A percentile compares a stretch with the other conserved stretches of the same genome.
These are phyloP conservation scores for Naganishia vaughanmartiniae DNA, from an alignment of 768 basidiomycete genomes.

Conservation along the genomic window DNA sequence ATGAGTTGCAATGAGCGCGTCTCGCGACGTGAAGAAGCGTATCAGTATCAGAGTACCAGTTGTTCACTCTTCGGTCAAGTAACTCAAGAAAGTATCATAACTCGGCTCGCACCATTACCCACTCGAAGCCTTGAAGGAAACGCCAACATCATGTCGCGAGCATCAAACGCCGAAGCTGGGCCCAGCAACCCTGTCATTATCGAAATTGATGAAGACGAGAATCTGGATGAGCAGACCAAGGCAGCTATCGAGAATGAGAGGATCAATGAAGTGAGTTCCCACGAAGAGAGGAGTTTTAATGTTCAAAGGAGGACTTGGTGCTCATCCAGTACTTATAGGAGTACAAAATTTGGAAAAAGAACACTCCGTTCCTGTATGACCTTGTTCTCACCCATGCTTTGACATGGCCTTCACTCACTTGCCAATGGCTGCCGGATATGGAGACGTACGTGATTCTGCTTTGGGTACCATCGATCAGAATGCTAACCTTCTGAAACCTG, in stretches of 20 bases:
- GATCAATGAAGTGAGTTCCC: conserved; percentile 52
- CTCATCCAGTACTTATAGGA: conserved; percentile 39
- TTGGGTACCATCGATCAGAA: not conserved
- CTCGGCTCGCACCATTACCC: not conserved
- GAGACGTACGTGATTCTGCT: conserved; percentile 65
- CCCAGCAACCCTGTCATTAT: conserved; percentile 37
- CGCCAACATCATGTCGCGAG: conserved; percentile 1
- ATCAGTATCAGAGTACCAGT: too few relatives aligned
- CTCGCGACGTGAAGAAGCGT: too few relatives aligned
- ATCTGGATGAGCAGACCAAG: conserved; percentile 40
- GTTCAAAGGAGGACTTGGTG: not conserved
- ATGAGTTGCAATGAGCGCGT: not conserved
- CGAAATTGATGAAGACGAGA: conserved; percentile 61
- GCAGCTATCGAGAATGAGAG: conserved; percentile 51
- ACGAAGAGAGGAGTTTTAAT: not conserved
- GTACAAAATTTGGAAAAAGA: conserved; percentile 56
- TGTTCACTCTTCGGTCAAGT: not conserved
- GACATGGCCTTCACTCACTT: conserved; percentile 96
- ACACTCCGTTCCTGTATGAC: conserved; percentile 94
- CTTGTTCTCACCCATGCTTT: conserved; percentile 94
- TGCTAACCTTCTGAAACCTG: not conserved
- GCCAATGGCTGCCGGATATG: conserved; percentile 98
- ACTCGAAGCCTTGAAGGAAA: not conserved
- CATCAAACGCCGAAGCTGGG: conserved; percentile 22
- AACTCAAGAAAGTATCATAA: not conserved